phyloP scores from a whole-genome alignment of 148 eudicot species.

The Silene latifolia region DNA sequence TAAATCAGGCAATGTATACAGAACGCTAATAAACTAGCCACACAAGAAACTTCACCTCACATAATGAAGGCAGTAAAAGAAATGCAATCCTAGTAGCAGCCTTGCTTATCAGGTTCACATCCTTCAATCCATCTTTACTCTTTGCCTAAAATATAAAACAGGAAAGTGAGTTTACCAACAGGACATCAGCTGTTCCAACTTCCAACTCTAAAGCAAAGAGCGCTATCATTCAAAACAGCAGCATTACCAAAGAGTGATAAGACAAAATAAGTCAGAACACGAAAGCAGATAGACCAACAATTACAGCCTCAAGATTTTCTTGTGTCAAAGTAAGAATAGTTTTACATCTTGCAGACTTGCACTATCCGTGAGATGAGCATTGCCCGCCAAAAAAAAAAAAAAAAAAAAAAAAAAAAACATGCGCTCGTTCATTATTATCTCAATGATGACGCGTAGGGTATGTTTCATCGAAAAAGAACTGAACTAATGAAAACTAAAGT shows the following conservation, averaged over 20 bases:
- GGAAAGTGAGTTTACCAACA: not conserved
- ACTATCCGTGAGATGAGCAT: not conserved
- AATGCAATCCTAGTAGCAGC: slow-evolving; percentile 63
- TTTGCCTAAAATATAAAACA: slow-evolving; percentile 27
- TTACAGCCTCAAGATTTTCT: not conserved
- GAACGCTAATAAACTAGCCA: not conserved
- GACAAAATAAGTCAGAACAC: not conserved
- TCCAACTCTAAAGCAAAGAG: not conserved
- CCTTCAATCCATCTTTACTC: slow-evolving; percentile 17
- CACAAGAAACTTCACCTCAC: slow-evolving; percentile 42
- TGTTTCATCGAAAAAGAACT: no score
- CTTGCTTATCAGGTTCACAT: slow-evolving; percentile 40
- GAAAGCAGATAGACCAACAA: not conserved
- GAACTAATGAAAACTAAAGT: not conserved
- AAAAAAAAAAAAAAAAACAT: not conserved
- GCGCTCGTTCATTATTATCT: not conserved
- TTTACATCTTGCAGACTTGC: no score
- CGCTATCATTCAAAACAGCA: not conserved
- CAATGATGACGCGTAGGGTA: not conserved
- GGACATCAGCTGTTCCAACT: not conserved
- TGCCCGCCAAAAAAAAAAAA: not conserved
- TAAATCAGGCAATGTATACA: slow-evolving; percentile 13
- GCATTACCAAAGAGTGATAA: not conserved
- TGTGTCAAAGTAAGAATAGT: no score
- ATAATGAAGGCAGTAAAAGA: slow-evolving; percentile 46